A percentile compares a stretch with the other conserved stretches of the same genome.
These are phyloP conservation scores for Phytophthora rubi DNA, from an alignment of 352 stramenopile genomes.

Conservation along the genomic window DNA sequence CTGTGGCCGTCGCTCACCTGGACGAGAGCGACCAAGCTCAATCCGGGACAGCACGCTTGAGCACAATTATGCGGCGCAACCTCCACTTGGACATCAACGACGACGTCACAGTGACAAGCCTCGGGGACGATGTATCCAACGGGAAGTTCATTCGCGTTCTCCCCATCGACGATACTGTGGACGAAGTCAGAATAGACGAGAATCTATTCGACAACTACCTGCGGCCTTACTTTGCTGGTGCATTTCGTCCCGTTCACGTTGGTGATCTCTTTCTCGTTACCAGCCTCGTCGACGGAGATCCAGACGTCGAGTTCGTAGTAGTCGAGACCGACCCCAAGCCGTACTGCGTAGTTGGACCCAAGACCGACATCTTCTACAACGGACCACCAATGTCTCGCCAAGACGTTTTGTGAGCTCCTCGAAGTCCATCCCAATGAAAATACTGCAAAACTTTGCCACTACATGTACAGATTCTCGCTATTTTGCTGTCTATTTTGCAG, in stretches of 20 bases:
- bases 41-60: slow-evolving; percentile 14
- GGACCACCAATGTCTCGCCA: slow-evolving; percentile 21
- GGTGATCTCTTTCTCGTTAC: slow-evolving; percentile 22
- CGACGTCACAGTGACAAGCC: slow-evolving; percentile 16
- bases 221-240: slow-evolving; percentile 23
- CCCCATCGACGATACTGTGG: slow-evolving; percentile 31
- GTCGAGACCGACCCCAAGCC: slow-evolving; percentile 24
- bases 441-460: too few species aligned
- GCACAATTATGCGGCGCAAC: slow-evolving; percentile 33
- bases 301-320: slow-evolving; percentile 29
- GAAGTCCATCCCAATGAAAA: neutral
- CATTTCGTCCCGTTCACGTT: slow-evolving; percentile 25
- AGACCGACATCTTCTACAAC: slow-evolving; percentile 34
- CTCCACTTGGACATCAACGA: slow-evolving; percentile 23
- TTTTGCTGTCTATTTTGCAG: too few species aligned
- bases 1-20: slow-evolving; percentile 20
- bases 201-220: slow-evolving; percentile 33
- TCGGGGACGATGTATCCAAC: slow-evolving; percentile 23
- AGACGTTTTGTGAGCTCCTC: slow-evolving; percentile 12
- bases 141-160: slow-evolving; percentile 26
- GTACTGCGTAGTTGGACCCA: slow-evolving; percentile 26
- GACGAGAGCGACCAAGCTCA: slow-evolving; percentile 31
- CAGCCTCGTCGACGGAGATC: neutral
- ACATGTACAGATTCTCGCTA: too few species aligned
- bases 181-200: slow-evolving; percentile 18